These are phyloP conservation scores for Colletotrichum nymphaeae DNA, from an alignment of 2,329 filamentous ascomycete genomes.

Conservation along the genomic window DNA sequence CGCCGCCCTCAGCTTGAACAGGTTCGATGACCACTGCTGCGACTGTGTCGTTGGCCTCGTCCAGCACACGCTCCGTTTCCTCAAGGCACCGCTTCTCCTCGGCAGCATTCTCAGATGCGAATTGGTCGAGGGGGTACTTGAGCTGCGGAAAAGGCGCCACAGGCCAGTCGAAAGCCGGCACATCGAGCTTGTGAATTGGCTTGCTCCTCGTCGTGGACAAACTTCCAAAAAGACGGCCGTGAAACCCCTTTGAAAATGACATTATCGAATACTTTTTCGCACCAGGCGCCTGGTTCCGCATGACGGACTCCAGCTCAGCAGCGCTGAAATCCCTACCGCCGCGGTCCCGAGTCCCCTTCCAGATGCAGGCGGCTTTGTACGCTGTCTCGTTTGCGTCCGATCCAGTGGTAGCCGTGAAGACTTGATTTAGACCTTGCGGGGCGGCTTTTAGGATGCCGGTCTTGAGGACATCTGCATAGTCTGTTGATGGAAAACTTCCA, in stretches of 20 bases:
- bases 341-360: conserved; percentile 82
- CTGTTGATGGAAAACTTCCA: conserved; percentile 88
- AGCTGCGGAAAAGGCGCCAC: conserved; percentile 88
- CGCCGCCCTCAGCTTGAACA: conserved; percentile 92
- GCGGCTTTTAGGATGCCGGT: conserved; percentile 84
- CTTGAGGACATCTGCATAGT: conserved; percentile 85
- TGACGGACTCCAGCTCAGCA: conserved; percentile 78
- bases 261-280: conserved; percentile 83
- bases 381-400: conserved; percentile 95
- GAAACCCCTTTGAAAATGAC: conserved; percentile 89
- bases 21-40: conserved; percentile 89
- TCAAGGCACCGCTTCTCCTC: conserved; percentile 85
- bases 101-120: conserved; percentile 82
- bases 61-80: conserved; percentile 85
- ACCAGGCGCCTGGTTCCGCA: conserved; percentile 84
- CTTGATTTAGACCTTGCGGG: conserved; percentile 85
- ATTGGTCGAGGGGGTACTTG: conserved; percentile 87
- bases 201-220: conserved; percentile 92
- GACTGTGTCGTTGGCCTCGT: conserved; percentile 81
- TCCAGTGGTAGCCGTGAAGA: conserved; percentile 90
- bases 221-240: conserved; percentile 89
- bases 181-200: conserved; percentile 94
- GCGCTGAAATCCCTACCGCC: conserved; percentile 82
- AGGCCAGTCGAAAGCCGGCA: conserved; percentile 95
- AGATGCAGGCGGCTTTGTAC: conserved; percentile 97